Base-by-base conservation (phyloP, 75 land plant genomes). In the Selaginella tamariscina region DNA sequence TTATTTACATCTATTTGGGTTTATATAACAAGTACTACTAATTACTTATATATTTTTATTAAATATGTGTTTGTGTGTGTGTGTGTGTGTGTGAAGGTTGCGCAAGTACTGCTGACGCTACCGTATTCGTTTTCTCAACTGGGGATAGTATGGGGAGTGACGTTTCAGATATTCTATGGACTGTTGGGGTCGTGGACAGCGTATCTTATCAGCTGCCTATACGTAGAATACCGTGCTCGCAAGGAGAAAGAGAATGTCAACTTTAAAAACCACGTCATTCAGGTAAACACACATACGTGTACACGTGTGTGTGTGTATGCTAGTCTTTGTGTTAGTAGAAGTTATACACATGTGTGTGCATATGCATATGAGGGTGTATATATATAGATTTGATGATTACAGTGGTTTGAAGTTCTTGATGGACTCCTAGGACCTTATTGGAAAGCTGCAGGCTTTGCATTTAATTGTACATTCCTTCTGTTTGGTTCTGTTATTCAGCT, bases 231-330 rank as follows among this genome's bases (percentile, higher is more conserved):
- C 26, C 21, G 62, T 5, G 21, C 5, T 27, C 62, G 62, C 62
- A 59, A 59, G 62, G 62, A 23, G 26, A 59, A 59, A 21, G 62
- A 59, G 62, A 59, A 59, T 59, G 62, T 59, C 18, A 59, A n/a
- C 62, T 59, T 59, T 23, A 59, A 59, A n/a, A 59, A 59, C 62
- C 62, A 59, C 26, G n/a, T 59, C 62, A 59, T 59, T n/a, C 62
- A 59, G 62, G 62, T 59, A 26, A 21, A n/a, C 5, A 59, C 18
- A 2, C 2, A 39, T 5, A 39, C 5, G 49, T 15, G 15, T 5
- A 39, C 11, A 39, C 15, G 11, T 5, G 15, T 39, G 8, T 59
- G 8, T 59, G n/a, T 59, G 9, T 23, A 23, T 21, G 9, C 62
- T 5, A 23, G 8, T 59, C 26, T 27, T 59, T 23, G 62, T 5